Percentiles rank a stretch among this genome's conserved stretches.
Conservation (phyloP, 164 flowering plant genomes). For the Chimonanthus praecox region DNA sequence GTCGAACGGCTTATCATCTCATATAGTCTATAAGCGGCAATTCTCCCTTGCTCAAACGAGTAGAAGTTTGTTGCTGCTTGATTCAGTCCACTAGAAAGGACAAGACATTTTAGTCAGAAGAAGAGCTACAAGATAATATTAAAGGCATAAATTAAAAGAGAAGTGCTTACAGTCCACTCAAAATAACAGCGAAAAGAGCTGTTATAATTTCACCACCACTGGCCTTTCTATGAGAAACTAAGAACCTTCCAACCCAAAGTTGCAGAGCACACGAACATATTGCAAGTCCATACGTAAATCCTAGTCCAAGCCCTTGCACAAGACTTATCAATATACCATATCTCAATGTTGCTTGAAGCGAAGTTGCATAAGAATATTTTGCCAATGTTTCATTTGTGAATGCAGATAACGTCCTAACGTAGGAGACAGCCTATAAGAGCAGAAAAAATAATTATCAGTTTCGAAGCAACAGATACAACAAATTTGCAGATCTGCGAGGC, state of each 20-base stretch:
- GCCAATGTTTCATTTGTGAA: slow-evolving; percentile 96
- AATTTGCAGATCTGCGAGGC: background rate
- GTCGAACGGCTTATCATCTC: slow-evolving; percentile 98
- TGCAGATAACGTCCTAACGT: slow-evolving; percentile 82
- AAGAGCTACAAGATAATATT: background rate
- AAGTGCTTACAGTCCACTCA: slow-evolving; percentile 92
- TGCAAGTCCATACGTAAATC: slow-evolving; percentile 99
- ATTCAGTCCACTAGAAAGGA: slow-evolving; percentile 70
- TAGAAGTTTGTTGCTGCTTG: slow-evolving; percentile 99
- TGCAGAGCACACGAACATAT: slow-evolving; percentile 98
- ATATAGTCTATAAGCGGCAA: slow-evolving; percentile 93
- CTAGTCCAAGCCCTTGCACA: slow-evolving; percentile 99
- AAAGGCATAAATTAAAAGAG: background rate
- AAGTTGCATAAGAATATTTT: slow-evolving; percentile 96
- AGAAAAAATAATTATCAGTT: slow-evolving; percentile 4
- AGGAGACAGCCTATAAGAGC: slow-evolving; percentile 82
- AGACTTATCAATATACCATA: slow-evolving; percentile 97
- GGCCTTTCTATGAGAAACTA: slow-evolving; percentile 53
- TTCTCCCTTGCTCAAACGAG: slow-evolving; percentile 97
- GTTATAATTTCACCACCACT: slow-evolving; percentile 90
- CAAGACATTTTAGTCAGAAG: background rate
- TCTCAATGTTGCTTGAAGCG: slow-evolving; percentile 94
- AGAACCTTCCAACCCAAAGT: slow-evolving; percentile 92
- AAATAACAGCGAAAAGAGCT: slow-evolving; percentile 85
- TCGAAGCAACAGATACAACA: background rate